Percentiles rank a stretch among this genome's conserved stretches.
Evolutionary conservation across 2,329 filamentous ascomycete genomes (phyloP).

Genomic region (Arthrobotrys sinensis): DNA sequence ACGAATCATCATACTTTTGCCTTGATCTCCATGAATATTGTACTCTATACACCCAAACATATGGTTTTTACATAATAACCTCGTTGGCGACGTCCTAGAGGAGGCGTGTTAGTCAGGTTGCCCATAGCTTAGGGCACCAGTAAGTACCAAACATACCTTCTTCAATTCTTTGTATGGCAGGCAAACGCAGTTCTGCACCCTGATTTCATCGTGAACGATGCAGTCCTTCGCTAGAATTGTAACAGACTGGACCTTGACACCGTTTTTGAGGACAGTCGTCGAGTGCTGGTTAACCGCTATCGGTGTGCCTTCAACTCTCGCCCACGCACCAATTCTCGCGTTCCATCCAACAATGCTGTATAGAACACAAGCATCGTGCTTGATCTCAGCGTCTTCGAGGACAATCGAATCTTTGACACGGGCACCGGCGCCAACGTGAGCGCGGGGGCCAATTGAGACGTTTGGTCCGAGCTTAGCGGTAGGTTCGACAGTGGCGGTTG

Average conservation of each 20-base stretch:
- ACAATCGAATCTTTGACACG: conserved; percentile 94
- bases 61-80: conserved; percentile 86
- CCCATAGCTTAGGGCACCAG: conserved; percentile 71
- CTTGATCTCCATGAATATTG: conserved; percentile 6
- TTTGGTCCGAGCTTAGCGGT: conserved; percentile 97
- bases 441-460: conserved; percentile 94
- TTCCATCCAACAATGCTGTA: conserved; percentile 98
- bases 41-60: neutral
- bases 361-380: conserved; percentile 94
- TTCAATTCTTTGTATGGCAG: conserved; percentile 98
- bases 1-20: conserved; percentile 19
- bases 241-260: conserved; percentile 98
- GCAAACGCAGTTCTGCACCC: conserved; percentile 98
- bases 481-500: conserved; percentile 88
- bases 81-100: conserved; percentile 83
- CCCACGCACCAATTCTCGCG: conserved; percentile 97
- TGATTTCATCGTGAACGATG: conserved; percentile 90
- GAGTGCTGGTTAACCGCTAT: conserved; percentile 89
- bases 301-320: conserved; percentile 94
- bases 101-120: conserved; percentile 3
- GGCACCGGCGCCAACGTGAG: conserved; percentile 84
- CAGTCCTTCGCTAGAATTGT: conserved; percentile 98
- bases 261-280: conserved; percentile 96
- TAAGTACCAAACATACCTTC: conserved; percentile 69
- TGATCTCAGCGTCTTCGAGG: conserved; percentile 93